A percentile compares a stretch with the other conserved stretches of the same genome.
Conservation (phyloP, 805 yeast genomes). For the Nakazawaea pomicola region DNA sequence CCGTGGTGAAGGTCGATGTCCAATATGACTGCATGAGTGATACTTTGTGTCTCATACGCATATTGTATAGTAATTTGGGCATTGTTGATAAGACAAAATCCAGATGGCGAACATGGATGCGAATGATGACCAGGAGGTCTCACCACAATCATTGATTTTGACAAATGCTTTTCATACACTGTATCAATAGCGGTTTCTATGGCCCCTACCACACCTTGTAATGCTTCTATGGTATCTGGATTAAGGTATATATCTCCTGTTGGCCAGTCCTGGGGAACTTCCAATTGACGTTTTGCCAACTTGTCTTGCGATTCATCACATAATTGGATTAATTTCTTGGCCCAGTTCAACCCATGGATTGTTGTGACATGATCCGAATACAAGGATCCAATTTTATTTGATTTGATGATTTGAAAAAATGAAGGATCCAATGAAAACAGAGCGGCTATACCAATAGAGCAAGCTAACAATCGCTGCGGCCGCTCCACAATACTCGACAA, state of each 20-base stretch:
- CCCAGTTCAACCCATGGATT: slow-evolving; percentile 78
- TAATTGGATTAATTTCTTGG: slow-evolving; percentile 47
- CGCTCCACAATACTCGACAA: slow-evolving; percentile 70
- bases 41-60: slow-evolving; percentile 54
- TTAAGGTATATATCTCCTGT: slow-evolving; percentile 76
- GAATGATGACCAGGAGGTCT: slow-evolving; percentile 89
- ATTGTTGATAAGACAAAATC: slow-evolving; percentile 77
- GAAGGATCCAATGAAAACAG: slow-evolving; percentile 68
- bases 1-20: slow-evolving; percentile 89
- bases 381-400: slow-evolving; percentile 34
- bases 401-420: slow-evolving; percentile 40
- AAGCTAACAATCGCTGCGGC: slow-evolving; percentile 74
- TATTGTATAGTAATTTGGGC: slow-evolving; percentile 80
- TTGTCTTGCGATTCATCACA: slow-evolving; percentile 57
- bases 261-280: slow-evolving; percentile 80
- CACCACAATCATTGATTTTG: slow-evolving; percentile 59
- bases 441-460: slow-evolving; percentile 73
- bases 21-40: slow-evolving; percentile 76
- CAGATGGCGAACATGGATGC: slow-evolving; percentile 78
- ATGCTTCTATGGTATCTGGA: slow-evolving; percentile 59
- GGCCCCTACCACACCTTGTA: slow-evolving; percentile 75
- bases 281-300: slow-evolving; percentile 49
- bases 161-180: slow-evolving; percentile 31
- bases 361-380: slow-evolving; percentile 55
- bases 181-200: slow-evolving; percentile 66